Base-by-base conservation (phyloP, 2,329 filamentous ascomycete species). In the Fusarium albosuccineum region DNA sequence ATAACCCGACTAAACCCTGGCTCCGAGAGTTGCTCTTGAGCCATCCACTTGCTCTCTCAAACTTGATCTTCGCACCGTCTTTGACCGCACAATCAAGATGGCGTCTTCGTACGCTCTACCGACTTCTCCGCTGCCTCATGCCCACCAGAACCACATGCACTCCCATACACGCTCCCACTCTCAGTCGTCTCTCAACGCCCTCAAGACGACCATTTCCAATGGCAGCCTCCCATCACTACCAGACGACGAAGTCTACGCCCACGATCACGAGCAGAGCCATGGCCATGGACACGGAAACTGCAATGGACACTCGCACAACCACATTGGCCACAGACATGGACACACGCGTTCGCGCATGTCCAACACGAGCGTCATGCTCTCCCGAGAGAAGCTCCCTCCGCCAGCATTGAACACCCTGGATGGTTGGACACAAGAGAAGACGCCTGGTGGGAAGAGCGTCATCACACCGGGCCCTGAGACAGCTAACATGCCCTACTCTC, bases 41-140 rank as follows among this genome's bases (percentile, higher is more conserved):
- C 26, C 33, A 50, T 56, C 59, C 37, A 16, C 51, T 29, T 26
- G 34, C 22, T 40, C n/a, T 16, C 33, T 40, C 26, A 36, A 58
- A 60, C 33, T 59, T 48, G 53, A 48, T 41, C 52, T 55, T 27
- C 58, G 42, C 51, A 58, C 50, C 52, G 16, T 39, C 22, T 16
- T 48, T 27, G 51, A 51, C 9, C 26, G 45, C 36, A 45, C 49
- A 34, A 27, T 54, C 46, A 77, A 60, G 58, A 86, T 86, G 83
- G 81, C 83, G 62, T 83, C 85, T 37, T 83, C 86, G 22, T 88
- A 86, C 73, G 79, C 82, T 52, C 75, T 88, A 56, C 86, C 86
- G n/a, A 81, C 83, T 36, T 80, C 84, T 36, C 79, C 83, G 39
- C 75, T 86, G 45, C 81, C 83, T 53, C 83, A 83, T 67, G 81